phyloP scores from a whole-genome alignment of 2,329 filamentous ascomycete genomes.

The Mycocentrospora acerina region DNA sequence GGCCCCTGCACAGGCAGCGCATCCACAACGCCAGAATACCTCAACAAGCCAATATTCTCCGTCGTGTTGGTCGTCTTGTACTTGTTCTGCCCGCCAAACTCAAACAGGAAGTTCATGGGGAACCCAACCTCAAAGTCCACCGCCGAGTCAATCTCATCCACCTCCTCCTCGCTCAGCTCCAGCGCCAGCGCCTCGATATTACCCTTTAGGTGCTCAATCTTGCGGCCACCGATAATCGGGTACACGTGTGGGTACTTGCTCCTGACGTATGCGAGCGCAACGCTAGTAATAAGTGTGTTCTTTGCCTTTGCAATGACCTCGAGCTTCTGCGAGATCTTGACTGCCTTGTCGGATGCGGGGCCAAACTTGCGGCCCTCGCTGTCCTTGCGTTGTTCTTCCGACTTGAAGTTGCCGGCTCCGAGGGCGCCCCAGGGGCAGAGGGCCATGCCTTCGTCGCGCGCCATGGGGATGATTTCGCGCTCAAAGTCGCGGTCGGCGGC shows the following conservation, averaged over 20 bases:
- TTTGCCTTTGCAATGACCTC: conserved; percentile 61
- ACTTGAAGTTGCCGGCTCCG: conserved; percentile 50
- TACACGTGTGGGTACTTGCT: conserved; percentile 72
- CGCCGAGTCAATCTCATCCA: conserved; percentile 57
- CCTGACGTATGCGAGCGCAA: conserved; percentile 71
- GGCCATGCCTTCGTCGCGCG: conserved; percentile 62
- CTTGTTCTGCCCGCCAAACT: conserved; percentile 20
- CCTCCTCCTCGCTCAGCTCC: conserved; percentile 53
- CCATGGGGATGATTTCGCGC: conserved; percentile 70
- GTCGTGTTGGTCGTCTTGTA: conserved; percentile 33
- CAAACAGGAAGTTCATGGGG: conserved; percentile 50
- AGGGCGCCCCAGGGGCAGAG: conserved; percentile 58
- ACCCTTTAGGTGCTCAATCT: conserved; percentile 67
- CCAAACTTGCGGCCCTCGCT: conserved; percentile 39
- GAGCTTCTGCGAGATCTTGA: conserved; percentile 57
- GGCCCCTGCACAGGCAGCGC: conserved; percentile 21
- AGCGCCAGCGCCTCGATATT: conserved; percentile 60
- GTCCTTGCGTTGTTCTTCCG: conserved; percentile 42
- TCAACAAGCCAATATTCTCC: conserved; percentile 29
- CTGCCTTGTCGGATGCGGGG: conserved; percentile 51
- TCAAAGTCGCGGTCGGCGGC: conserved; percentile 65
- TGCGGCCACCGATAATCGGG: conserved; percentile 73
- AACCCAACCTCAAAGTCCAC: conserved; percentile 58
- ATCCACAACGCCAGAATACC: conserved; percentile 31
- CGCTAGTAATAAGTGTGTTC: conserved; percentile 58